A percentile compares a stretch with the other conserved stretches of the same genome.
phyloP scores from a whole-genome alignment of 2,329 filamentous ascomycete genomes.

The Esteya vermicola region DNA sequence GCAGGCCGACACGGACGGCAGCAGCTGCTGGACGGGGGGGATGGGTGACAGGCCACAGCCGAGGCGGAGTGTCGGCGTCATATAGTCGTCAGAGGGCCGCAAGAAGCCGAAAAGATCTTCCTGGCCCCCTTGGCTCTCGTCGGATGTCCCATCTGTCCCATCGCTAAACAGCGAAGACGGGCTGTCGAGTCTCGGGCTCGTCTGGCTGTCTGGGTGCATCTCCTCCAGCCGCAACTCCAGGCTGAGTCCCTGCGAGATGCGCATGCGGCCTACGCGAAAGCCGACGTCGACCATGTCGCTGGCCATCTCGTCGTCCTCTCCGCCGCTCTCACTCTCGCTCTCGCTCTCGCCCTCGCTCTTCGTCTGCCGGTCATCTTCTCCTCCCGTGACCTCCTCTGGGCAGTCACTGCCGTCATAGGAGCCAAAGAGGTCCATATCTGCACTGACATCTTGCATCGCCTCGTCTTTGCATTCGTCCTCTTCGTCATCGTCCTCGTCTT shows the following conservation, averaged over 20 bases:
- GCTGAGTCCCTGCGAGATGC: constrained; percentile 59
- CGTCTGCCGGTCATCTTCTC: too few species aligned
- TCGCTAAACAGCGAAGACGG: neutral
- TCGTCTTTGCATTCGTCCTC: too few species aligned
- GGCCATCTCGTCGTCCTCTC: neutral
- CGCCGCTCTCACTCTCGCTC: constrained; percentile 41
- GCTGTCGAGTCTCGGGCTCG: neutral
- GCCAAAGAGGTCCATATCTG: too few species aligned
- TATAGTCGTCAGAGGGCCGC: constrained; percentile 49
- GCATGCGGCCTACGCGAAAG: constrained; percentile 56
- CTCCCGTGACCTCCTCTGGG: too few species aligned
- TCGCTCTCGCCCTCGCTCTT: constrained; percentile 29
- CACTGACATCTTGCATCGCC: too few species aligned
- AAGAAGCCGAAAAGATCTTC: constrained; percentile 42
- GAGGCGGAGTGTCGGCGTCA: constrained; percentile 53
- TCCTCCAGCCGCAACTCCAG: constrained; percentile 58
- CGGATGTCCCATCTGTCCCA: constrained; percentile 5
- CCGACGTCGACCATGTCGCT: constrained; percentile 58
- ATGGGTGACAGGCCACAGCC: constrained; percentile 43
- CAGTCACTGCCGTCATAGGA: too few species aligned
- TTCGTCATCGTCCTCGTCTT: too few species aligned
- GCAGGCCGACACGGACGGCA: constrained; percentile 42
- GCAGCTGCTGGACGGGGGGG: constrained; percentile 40
- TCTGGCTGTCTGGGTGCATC: constrained; percentile 24
- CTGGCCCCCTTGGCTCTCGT: constrained; percentile 6